A percentile compares a stretch with the other conserved stretches of the same genome.
Conservation (phyloP, 768 basidiomycete genomes). For the Lentinus tigrinus region DNA sequence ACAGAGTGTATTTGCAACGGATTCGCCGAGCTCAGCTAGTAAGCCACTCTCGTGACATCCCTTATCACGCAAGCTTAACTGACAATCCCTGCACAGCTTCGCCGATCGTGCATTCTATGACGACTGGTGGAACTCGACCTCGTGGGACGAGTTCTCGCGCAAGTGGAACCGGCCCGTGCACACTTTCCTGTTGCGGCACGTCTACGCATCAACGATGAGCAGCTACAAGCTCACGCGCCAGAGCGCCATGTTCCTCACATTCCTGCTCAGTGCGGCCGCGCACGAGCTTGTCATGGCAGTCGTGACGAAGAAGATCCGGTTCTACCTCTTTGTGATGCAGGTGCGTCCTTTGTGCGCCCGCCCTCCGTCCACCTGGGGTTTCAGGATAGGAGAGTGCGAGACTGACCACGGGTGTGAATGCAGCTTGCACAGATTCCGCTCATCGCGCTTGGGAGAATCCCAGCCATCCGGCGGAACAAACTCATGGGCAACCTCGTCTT, state of each 20-base stretch:
- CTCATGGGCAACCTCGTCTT: slow-evolving; percentile 84
- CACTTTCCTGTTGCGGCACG: slow-evolving; percentile 89
- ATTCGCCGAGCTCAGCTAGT: slow-evolving; percentile 92
- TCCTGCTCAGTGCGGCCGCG: slow-evolving; percentile 82
- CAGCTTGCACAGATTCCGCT: slow-evolving; percentile 90
- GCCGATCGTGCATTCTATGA: slow-evolving; percentile 98
- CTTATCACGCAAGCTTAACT: not conserved
- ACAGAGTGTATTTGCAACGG: slow-evolving; percentile 95
- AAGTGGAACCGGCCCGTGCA: slow-evolving; percentile 99
- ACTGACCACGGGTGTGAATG: not conserved
- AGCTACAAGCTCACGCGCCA: slow-evolving; percentile 72
- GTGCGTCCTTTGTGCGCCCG: slow-evolving; percentile 41
- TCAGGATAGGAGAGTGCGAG: not conserved
- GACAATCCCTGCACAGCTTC: slow-evolving; percentile 56
- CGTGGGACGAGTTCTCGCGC: slow-evolving; percentile 95
- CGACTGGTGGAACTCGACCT: slow-evolving; percentile 98
- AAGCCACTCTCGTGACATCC: slow-evolving; percentile 24
- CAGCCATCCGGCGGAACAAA: slow-evolving; percentile 77
- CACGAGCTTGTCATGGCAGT: slow-evolving; percentile 98
- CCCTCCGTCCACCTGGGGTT: not conserved
- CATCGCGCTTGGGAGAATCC: slow-evolving; percentile 76
- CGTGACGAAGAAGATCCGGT: slow-evolving; percentile 81
- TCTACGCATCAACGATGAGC: slow-evolving; percentile 86
- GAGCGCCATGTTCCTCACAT: slow-evolving; percentile 90
- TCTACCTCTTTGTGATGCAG: slow-evolving; percentile 28